These are phyloP conservation scores for Wickerhamomyces sp. DNA, from an alignment of 1,139 yeast species.

Conservation along the genomic window DNA sequence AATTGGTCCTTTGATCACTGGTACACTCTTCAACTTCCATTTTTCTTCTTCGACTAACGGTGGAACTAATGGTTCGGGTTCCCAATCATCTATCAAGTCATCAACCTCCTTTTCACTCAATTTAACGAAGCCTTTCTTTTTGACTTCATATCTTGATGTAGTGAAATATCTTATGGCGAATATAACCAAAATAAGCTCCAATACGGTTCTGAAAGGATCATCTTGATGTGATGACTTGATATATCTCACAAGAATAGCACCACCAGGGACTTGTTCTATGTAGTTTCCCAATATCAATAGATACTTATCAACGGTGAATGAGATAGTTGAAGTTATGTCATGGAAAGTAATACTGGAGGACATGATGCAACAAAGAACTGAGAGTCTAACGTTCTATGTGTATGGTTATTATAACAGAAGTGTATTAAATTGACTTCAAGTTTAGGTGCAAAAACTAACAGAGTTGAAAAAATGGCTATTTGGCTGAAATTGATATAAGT, in stretches of 20 bases:
- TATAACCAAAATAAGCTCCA: constrained; percentile 73
- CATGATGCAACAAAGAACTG: neutral
- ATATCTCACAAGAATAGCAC: constrained; percentile 67
- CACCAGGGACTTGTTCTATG: constrained; percentile 62
- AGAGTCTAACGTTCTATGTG: no score
- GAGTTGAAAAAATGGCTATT: no score
- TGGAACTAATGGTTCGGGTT: constrained; percentile 75
- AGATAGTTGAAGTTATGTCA: constrained; percentile 1
- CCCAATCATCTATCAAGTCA: constrained; percentile 85
- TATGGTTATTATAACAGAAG: no score
- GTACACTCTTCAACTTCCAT: constrained; percentile 61
- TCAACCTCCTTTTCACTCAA: constrained; percentile 69
- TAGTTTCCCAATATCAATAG: constrained; percentile 1
- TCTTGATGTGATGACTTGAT: constrained; percentile 86
- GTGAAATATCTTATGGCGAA: constrained; percentile 85
- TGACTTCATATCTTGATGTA: constrained; percentile 74
- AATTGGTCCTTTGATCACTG: constrained; percentile 55
- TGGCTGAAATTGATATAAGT: no score
- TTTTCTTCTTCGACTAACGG: constrained; percentile 46
- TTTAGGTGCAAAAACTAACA: no score
- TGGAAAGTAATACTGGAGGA: constrained; percentile 2
- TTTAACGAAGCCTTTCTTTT: constrained; percentile 65
- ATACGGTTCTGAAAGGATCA: constrained; percentile 86
- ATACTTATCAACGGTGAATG: neutral
- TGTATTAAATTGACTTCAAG: neutral